Evolutionary conservation across 805 yeast genomes (phyloP), one percentile per base, ranked within the genome.

Genomic region (Hemisphaericaspora nanyangensis): DNA sequence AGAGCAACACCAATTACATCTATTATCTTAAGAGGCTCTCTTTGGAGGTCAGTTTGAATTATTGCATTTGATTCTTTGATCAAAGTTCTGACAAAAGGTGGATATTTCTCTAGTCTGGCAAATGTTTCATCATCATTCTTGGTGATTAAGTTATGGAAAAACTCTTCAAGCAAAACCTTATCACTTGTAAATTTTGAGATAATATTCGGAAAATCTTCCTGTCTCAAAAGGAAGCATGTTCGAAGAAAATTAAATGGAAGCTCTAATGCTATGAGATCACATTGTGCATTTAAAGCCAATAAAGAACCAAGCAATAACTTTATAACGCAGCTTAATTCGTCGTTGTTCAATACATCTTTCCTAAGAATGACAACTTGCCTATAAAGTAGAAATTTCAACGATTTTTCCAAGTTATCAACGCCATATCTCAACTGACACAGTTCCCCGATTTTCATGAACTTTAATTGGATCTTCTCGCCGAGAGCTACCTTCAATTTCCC

Each of bases 61-160:
- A 60, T 36, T 6, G 38, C 38, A 31, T 58, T 55, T 29, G 47
- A 58, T 31, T 53, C 53, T 31, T 56, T 56, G 30, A 44, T 48
- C 35, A 66, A 50, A 12, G 54, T 48, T 25, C 58, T 58, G 26
- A 50, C 50, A 19, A 59, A 47, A 1, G 65, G 57, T 4, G 67
- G 63, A 36, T 47, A 54, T 39, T 52, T 62, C 10, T 53, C 49
- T 11, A 68, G 36, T 25, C 48, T 47, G 18, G 48, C 44, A 16
- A 60, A 42, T 1, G 68, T 50, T 30, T 68, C 74, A 30, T 61
- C 69, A 40, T 68, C 72, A 44, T 66, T 67, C 26, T 55, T 61
- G 1, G 61, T 49, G 3, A 54, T 29, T 28, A 68, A 48, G 13
- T 53, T 50, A 4, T 50, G 41, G 37, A 65, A 65, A 39, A 68